These are phyloP conservation scores for Akebia trifoliata DNA, from an alignment of 164 flowering plant species.

Conservation along the genomic window DNA sequence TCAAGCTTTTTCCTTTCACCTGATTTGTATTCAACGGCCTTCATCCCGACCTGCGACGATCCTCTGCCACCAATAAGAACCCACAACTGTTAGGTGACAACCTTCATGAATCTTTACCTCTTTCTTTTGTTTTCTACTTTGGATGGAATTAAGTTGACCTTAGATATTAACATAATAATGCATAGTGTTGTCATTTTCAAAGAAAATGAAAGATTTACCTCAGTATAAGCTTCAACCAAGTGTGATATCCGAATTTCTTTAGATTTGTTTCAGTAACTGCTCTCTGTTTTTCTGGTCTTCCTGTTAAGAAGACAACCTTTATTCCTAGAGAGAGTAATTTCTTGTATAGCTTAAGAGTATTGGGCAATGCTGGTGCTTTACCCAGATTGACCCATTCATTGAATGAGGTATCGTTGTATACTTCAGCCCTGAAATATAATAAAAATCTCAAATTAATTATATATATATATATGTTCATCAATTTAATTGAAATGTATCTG, in stretches of 20 bases:
- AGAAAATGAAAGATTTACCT: slow-evolving; percentile 8
- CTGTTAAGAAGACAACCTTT: slow-evolving; percentile 19
- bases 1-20: slow-evolving; percentile 20
- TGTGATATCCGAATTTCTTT: slow-evolving; percentile 8
- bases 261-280: slow-evolving; percentile 12
- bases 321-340: slow-evolving; percentile 6
- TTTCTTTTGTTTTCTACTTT: no score
- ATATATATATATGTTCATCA: no score
- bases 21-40: slow-evolving; percentile 30
- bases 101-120: no score
- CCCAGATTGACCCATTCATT: slow-evolving; percentile 15
- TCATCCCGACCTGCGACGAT: background rate
- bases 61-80: slow-evolving; percentile 16
- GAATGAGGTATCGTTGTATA: slow-evolving; percentile 12
- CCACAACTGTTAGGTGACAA: no score
- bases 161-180: no score
- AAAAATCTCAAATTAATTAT: no score
- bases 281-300: slow-evolving; percentile 11
- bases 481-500: no score
- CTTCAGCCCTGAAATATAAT: slow-evolving; percentile 16
- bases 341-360: slow-evolving; percentile 17
- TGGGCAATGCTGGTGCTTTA: slow-evolving; percentile 21
- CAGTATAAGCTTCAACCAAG: slow-evolving; percentile 20
- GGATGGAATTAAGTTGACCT: no score
- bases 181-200: background rate